phyloP scores from a whole-genome alignment of 768 basidiomycete genomes.

The Phlegmacium glaucopus region DNA sequence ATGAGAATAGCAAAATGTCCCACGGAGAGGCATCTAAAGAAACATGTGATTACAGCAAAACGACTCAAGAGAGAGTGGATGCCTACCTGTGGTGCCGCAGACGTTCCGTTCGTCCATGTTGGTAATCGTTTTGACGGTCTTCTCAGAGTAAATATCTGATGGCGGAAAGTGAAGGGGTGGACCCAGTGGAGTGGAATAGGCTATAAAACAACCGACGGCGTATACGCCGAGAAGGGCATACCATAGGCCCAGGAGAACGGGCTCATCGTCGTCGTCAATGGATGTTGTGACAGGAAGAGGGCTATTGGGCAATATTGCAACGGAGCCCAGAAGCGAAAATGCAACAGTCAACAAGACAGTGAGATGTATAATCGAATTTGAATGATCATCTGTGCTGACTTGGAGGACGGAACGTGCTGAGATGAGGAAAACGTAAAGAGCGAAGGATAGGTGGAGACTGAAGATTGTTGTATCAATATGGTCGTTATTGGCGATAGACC shows the following conservation, averaged over 20 bases:
- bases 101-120: conserved; percentile 75
- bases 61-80: not conserved
- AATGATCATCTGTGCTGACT: conserved; percentile 36
- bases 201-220: conserved; percentile 33
- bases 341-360: conserved; percentile 51
- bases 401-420: conserved; percentile 50
- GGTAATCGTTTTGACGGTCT: conserved; percentile 55
- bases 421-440: conserved; percentile 57
- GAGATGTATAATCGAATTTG: conserved; percentile 58
- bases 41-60: not conserved
- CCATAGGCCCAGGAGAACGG: conserved; percentile 40
- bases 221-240: conserved; percentile 51
- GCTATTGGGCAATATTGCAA: conserved; percentile 55
- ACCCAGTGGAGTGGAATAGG: conserved; percentile 63
- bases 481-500: conserved; percentile 37
- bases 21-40: conserved; percentile 51
- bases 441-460: conserved; percentile 47
- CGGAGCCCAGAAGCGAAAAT: conserved; percentile 16
- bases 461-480: conserved; percentile 31
- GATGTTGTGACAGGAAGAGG: conserved; percentile 30
- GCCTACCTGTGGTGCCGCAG: conserved; percentile 53
- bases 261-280: conserved; percentile 13
- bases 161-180: conserved; percentile 74
- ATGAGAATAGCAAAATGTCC: conserved; percentile 75
- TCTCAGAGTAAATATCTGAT: conserved; percentile 72